phyloP scores from a whole-genome alignment of 257 asterid genomes.

The Solanum habrochaites region DNA sequence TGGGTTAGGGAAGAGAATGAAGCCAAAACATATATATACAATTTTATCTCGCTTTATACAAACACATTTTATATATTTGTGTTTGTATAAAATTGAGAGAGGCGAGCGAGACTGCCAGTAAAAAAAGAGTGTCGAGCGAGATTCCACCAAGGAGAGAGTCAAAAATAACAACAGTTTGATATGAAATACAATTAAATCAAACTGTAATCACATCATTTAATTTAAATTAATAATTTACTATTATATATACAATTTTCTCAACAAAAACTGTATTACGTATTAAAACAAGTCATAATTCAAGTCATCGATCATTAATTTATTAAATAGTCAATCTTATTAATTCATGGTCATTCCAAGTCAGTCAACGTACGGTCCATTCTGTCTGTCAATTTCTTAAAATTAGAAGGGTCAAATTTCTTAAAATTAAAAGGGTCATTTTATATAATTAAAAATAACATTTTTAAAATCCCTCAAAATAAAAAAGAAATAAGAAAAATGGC shows the following conservation, averaged over 20 bases:
- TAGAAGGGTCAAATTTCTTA: not conserved
- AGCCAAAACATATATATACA: no score
- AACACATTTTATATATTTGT: no score
- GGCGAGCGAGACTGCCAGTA: no score
- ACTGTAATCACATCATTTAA: no score
- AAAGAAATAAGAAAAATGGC: not conserved
- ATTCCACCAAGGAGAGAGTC: no score
- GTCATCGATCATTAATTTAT: not conserved
- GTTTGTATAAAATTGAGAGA: no score
- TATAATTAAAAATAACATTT: not conserved
- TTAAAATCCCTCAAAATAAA: not conserved
- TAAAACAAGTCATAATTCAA: not conserved
- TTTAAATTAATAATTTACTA: no score
- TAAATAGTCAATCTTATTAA: not conserved
- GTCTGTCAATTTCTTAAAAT: not conserved
- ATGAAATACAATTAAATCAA: no score
- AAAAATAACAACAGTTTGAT: no score
- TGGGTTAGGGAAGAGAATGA: no score
- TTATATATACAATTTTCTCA: no score
- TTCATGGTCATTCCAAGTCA: not conserved
- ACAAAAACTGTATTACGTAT: not conserved
- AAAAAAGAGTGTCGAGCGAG: no score
- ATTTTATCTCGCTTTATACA: fast-evolving
- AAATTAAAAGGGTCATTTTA: not conserved
- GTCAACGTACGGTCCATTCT: not conserved